Base-by-base conservation (phyloP, 2,329 filamentous ascomycete species). In the Penicillium sp. region DNA sequence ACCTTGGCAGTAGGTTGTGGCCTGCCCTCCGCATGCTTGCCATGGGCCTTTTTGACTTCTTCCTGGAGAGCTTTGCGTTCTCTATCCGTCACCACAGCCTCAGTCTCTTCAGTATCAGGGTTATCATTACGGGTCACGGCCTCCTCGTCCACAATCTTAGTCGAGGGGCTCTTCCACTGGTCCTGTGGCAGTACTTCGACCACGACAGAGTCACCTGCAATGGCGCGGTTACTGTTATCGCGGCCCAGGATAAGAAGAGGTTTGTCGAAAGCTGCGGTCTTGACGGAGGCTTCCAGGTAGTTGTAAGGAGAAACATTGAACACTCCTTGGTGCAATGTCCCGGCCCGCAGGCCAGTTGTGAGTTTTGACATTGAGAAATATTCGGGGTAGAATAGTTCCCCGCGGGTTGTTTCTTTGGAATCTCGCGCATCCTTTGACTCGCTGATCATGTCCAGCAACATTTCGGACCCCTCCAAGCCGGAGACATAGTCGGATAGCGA, bases 221-320 rank as follows among this genome's bases (percentile, higher is more conserved):
- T 87, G 25, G 93, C 86, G 62, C 94, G 85, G 75, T 97, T 99
- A 79, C 96, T 97, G 74, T 95, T 97, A 68, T 99, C 94, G 57
- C 94, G 84, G 13, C 94, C 94, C 16, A 97, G 81, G 45, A 99
- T 83, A 16, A 99, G 80, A 31, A 99, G 82, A 1, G 91, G 83
- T 66, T 94, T 95, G 56, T 94, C 88, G 67, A 99, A 99, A 5
- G 92, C 86, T 1, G 92, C 86, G 0, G 96, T 91, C 65, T 93
- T 88, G 59, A 97, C 89, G 1, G 91, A 91, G 2, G 91, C 94
- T 72, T 99, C 94, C 12, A 99, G 81, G 66, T 97, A 99, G 77
- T 99, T 99, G 80, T 97, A 99, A 1, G 91, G 90, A 8, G 94
- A 97, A 29, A 97, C 91, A 68, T 92, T 96, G 78, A 97, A 99